These are phyloP conservation scores for Eucalyptus guilfoylei DNA, from an alignment of 345 rosid genomes.

Conservation along the genomic window DNA sequence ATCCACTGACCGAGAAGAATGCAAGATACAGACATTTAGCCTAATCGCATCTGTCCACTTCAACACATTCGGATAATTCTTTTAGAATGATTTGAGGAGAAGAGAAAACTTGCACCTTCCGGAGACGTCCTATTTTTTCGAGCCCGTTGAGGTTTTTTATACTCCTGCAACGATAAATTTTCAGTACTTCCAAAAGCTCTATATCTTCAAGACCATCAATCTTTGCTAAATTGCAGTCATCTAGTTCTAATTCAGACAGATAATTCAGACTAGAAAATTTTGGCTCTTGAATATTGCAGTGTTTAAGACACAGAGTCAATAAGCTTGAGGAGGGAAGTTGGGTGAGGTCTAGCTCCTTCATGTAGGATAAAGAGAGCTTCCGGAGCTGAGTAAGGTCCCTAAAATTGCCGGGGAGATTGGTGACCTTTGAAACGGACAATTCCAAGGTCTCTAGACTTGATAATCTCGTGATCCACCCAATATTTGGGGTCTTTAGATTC, in stretches of 20 bases:
- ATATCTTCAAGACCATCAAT: fast-evolving
- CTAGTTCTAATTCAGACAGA: too few species aligned
- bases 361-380: too few species aligned
- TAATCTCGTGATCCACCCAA: fast-evolving
- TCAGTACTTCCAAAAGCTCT: fast-evolving
- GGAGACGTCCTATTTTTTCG: fast-evolving
- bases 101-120: fast-evolving
- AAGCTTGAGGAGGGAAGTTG: too few species aligned
- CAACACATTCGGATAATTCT: fast-evolving
- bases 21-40: too few species aligned
- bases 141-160: fast-evolving
- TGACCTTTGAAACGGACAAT: too few species aligned
- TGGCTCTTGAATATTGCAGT: fast-evolving
- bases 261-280: fast-evolving
- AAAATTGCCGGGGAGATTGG: fast-evolving
- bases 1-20: fast-evolving
- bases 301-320: too few species aligned
- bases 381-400: fast-evolving
- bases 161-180: fast-evolving
- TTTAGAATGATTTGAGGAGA: fast-evolving
- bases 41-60: fast-evolving
- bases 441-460: too few species aligned
- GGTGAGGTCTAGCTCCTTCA: too few species aligned
- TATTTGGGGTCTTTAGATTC: fast-evolving
- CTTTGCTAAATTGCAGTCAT: fast-evolving